phyloP scores from a whole-genome alignment of 139 green algal genomes.

The Chlamydomonas incerta region DNA sequence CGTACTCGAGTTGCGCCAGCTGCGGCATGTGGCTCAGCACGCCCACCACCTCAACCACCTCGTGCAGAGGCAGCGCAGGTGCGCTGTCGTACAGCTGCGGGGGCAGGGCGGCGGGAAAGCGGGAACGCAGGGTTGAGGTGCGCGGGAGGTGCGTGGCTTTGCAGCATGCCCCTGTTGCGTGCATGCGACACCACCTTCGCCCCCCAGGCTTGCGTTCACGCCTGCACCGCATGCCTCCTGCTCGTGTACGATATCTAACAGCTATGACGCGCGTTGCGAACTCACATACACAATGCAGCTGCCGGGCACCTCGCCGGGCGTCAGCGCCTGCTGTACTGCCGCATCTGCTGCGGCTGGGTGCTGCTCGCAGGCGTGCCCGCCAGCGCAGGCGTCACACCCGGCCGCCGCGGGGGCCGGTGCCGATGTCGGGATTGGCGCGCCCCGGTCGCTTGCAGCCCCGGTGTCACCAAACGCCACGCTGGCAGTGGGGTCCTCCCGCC shows the following conservation, averaged over 20 bases:
- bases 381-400: no score
- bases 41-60: slow-evolving; percentile 75
- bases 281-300: slow-evolving; percentile 72
- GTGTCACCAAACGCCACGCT: neutral
- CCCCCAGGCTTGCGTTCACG: no score
- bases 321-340: neutral
- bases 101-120: no score
- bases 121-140: neutral
- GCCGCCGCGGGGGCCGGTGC: no score
- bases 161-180: no score
- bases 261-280: neutral
- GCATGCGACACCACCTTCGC: no score
- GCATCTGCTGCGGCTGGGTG: neutral
- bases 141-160: no score
- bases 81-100: slow-evolving; percentile 64
- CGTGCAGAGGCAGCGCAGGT: slow-evolving; percentile 67
- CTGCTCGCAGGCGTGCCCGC: no score
- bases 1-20: slow-evolving; percentile 57
- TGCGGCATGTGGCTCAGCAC: slow-evolving; percentile 61
- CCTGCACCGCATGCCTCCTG: no score
- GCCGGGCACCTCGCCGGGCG: slow-evolving; percentile 44
- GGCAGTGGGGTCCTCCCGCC: neutral
- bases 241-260: neutral
- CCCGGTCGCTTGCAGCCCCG: neutral
- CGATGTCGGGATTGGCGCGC: no score